Conservation (phyloP, 2,329 filamentous ascomycete species). For the Sphaerostilbella broomeana region DNA sequence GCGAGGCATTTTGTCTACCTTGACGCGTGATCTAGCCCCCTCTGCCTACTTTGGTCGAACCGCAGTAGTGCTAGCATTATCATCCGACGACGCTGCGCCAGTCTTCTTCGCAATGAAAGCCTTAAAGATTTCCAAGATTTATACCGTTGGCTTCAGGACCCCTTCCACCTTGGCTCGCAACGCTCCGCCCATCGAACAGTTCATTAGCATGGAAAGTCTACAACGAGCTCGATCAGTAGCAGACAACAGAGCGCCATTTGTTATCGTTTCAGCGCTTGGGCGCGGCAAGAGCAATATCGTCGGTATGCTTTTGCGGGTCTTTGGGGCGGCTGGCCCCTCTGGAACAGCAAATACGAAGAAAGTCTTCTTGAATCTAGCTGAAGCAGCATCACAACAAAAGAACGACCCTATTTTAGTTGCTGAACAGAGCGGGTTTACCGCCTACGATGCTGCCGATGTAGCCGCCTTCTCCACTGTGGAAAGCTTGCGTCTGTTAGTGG, state of each 20-base stretch:
- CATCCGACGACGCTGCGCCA: constrained; percentile 68
- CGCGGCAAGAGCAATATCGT: constrained; percentile 74
- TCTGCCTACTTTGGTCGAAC: constrained; percentile 72
- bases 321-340: constrained; percentile 37
- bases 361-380: constrained; percentile 75
- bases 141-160: constrained; percentile 75
- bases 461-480: constrained; percentile 81
- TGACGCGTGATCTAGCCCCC: constrained; percentile 75
- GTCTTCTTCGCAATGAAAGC: constrained; percentile 73
- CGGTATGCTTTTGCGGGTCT: constrained; percentile 69
- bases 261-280: constrained; percentile 72
- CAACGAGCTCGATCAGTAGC: constrained; percentile 45
- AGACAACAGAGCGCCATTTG: constrained; percentile 59
- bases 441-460: constrained; percentile 73
- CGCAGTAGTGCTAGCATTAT: constrained; percentile 67
- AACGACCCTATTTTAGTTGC: constrained; percentile 64
- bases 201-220: constrained; percentile 65
- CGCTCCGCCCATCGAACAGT: constrained; percentile 64
- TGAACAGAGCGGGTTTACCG: constrained; percentile 67
- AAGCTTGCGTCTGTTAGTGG: constrained; percentile 68
- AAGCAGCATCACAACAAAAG: constrained; percentile 45
- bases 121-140: constrained; percentile 69
- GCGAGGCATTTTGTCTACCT: constrained; percentile 76
- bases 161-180: constrained; percentile 54
- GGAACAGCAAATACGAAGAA: constrained; percentile 44